Conservation (phyloP, 805 yeast genomes). For the Ogataea parapolymorpha region DNA sequence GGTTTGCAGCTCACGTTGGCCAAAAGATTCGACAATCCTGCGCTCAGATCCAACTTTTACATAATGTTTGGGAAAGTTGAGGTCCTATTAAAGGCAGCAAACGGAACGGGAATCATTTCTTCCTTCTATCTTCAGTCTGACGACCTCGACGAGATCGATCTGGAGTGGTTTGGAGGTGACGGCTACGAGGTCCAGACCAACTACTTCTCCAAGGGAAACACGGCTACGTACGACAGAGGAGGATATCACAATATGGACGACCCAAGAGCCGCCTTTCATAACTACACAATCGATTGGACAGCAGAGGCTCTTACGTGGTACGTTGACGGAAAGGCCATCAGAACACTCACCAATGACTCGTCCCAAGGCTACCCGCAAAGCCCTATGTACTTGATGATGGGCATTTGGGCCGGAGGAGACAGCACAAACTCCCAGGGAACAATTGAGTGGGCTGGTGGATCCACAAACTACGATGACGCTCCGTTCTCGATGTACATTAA, state of each 20-base stretch:
- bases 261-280: conserved; percentile 63
- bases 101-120: conserved; percentile 77
- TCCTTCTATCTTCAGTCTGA: conserved; percentile 79
- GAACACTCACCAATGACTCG: conserved; percentile 55
- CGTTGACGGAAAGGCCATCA: conserved; percentile 63
- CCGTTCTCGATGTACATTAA: conserved; percentile 69
- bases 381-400: conserved; percentile 74
- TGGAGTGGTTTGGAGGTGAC: conserved; percentile 87
- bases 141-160: conserved; percentile 84
- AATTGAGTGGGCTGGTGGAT: conserved; percentile 81
- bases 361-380: conserved; percentile 81
- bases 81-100: conserved; percentile 65
- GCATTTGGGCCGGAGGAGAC: conserved; percentile 86
- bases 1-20: conserved; percentile 65
- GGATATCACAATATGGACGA: conserved; percentile 55
- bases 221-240: conserved; percentile 78
- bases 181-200: conserved; percentile 70
- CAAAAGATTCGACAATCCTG: conserved; percentile 71
- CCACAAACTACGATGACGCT: conserved; percentile 57
- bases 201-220: conserved; percentile 78
- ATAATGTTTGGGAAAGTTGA: conserved; percentile 88
- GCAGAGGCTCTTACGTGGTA: conserved; percentile 63
- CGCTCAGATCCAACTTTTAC: conserved; percentile 72
- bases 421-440: conserved; percentile 61
- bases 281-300: conserved; percentile 85